A percentile compares a stretch with the other conserved stretches of the same genome.
Evolutionary conservation across 805 yeast species (phyloP).

Genomic region (Wickerhamomyces rabaulensis): DNA sequence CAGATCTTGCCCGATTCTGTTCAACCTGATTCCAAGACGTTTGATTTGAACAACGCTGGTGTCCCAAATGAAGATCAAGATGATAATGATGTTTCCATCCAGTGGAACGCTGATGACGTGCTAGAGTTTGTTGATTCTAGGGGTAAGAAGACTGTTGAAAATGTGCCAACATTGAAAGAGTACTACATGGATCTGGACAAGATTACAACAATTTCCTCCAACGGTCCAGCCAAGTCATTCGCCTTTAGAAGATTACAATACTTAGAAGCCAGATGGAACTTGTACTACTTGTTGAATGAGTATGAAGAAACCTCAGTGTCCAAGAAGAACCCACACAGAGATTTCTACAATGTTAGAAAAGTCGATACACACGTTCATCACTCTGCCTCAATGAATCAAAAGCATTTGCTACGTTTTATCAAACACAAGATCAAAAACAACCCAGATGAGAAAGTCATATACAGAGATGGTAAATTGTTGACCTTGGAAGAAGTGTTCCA

Average conservation of each 20-base stretch:
- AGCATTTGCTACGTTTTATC: slow-evolving; percentile 89
- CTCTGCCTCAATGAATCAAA: slow-evolving; percentile 98
- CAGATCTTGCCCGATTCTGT: slow-evolving; percentile 39
- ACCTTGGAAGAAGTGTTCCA: slow-evolving; percentile 87
- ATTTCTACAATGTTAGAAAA: slow-evolving; percentile 92
- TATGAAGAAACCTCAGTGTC: slow-evolving; percentile 89
- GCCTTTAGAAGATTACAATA: slow-evolving; percentile 92
- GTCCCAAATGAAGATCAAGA: slow-evolving; percentile 37
- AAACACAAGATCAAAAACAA: slow-evolving; percentile 86
- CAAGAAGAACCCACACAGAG: slow-evolving; percentile 93
- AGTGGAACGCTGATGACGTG: slow-evolving; percentile 58
- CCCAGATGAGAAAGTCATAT: slow-evolving; percentile 86
- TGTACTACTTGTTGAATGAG: slow-evolving; percentile 83
- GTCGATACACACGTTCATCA: slow-evolving; percentile 99
- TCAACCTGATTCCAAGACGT: slow-evolving; percentile 37
- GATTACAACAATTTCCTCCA: slow-evolving; percentile 71
- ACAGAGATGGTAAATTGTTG: slow-evolving; percentile 85
- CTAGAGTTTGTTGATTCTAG: slow-evolving; percentile 50
- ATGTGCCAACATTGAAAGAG: slow-evolving; percentile 80
- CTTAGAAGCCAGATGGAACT: slow-evolving; percentile 94
- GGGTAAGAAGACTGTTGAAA: slow-evolving; percentile 36
- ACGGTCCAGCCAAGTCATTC: slow-evolving; percentile 95
- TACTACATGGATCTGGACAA: slow-evolving; percentile 79
- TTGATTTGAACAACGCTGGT: slow-evolving; percentile 35
- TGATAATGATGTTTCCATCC: slow-evolving; percentile 38